These are phyloP conservation scores for Aphanocladium album DNA, from an alignment of 2,329 filamentous ascomycete species.

Conservation along the genomic window DNA sequence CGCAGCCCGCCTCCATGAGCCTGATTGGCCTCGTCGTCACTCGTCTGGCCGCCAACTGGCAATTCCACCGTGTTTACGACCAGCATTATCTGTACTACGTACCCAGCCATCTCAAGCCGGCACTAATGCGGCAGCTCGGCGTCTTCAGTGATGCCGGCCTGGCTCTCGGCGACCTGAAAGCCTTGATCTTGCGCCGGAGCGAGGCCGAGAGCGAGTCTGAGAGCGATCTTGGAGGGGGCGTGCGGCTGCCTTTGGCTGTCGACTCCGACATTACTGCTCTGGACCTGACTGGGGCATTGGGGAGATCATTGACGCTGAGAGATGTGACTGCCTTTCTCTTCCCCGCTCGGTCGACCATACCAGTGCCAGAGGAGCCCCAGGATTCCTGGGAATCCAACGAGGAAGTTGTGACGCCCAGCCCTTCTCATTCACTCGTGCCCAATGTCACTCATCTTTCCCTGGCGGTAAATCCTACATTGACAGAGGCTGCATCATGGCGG, in stretches of 20 bases:
- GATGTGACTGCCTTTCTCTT: conserved; percentile 49
- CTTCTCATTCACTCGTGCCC: conserved; percentile 42
- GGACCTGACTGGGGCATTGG: conserved; percentile 50
- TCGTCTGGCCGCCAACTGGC: conserved; percentile 50
- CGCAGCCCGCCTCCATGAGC: conserved; percentile 40
- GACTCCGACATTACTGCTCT: conserved; percentile 38
- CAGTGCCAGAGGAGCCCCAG: conserved; percentile 27
- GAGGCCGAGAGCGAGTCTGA: conserved; percentile 13
- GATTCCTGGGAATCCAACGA: conserved; percentile 51
- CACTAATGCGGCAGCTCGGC: conserved; percentile 47
- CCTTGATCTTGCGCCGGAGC: conserved; percentile 36
- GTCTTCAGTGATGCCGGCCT: conserved; percentile 41
- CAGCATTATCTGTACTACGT: conserved; percentile 52
- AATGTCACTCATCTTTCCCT: conserved; percentile 58
- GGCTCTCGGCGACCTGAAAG: conserved; percentile 44
- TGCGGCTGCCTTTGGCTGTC: neutral
- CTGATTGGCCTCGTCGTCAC: conserved; percentile 48
- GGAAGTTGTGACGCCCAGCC: conserved; percentile 17
- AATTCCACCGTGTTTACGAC: conserved; percentile 50
- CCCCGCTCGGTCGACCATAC: conserved; percentile 24
- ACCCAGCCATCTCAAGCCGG: conserved; percentile 47
- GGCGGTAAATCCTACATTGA: conserved; percentile 36
- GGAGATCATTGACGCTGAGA: conserved; percentile 45
- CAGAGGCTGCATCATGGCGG: conserved; percentile 47
- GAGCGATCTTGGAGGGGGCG: conserved; percentile 17